Evolutionary conservation across 2,329 filamentous ascomycete genomes (phyloP), one percentile per base, ranked within the genome.

Genomic region (Tolypocladium amazonense): DNA sequence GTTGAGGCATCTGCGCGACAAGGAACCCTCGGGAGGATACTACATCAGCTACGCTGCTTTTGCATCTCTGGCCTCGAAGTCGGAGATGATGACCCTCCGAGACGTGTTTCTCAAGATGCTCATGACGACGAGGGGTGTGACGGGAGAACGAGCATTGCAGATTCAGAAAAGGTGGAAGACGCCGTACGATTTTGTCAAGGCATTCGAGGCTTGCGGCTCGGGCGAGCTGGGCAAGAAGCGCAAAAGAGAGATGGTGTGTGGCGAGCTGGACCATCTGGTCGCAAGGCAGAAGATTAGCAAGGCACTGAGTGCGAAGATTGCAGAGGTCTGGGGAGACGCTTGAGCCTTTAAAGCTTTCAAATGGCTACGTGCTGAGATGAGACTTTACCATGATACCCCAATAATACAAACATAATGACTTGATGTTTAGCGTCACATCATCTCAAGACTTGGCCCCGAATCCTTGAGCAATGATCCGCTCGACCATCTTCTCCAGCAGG

Each of bases 21-120:
- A 74, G 25, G 74, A 86, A 35, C 79, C 82, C 0, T 70, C 71
- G 0, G 72, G 68, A 9, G 77, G 78, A 4, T 84, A 85, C 68
- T 80, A 87, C 66, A 81, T 91, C 61, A 89, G 81, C 14, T 92
- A 91, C 65, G 75, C 81, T 0, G 87, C 87, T 0, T 92, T 93
- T 69, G 84, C 86, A 0, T 85, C 85, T 0, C 74, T 93, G 53
- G 85, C 85, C 0, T 89, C 87, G 11, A 94, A 94, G 71, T 90
- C 88, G 0, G 87, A 89, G 58, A 82, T 82, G 61, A 82, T 91
- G 65, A 89, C 88, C 0, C 75, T 93, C 12, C 79, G 88, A 59
- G 90, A 94, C 66, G 72, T 92, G 0, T 93, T 84, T 65, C 75
- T 94, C 33, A 92, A 92, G 72, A 93, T 94, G 89, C 79, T 94